Base-by-base conservation (phyloP, 306 rosid species). In the Acacia melanoxylon region DNA sequence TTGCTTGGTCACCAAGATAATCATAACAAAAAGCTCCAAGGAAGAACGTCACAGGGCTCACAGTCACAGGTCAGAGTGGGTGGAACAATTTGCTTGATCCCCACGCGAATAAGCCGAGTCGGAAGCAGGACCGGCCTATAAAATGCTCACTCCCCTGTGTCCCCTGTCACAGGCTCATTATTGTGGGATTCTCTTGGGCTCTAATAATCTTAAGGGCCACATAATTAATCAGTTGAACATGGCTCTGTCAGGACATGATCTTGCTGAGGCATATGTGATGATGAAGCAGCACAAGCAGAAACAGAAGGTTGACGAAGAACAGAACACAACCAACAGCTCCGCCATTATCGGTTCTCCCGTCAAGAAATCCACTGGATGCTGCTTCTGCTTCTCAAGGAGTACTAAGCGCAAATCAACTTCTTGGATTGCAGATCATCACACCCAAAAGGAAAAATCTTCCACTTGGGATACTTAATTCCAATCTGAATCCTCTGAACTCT, bases 1-100 rank as follows among this genome's bases (percentile, higher is more conserved):
- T 72, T 83, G 14, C 83, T 68, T 79, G 86, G 77, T 24, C 74
- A 3, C 37, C 86, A 86, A 79, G 88, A 48, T 24, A 59, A 24
- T 22, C 6, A 58, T 9, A 22, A 58, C 29, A 58, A 9, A 58
- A 3, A 10, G 22, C 24, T 52, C 27, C 63, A 56, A 56, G 25
- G 3, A n/a, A 56, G 63, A n/a, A 20, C 27, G 27, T n/a, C 27
- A n/a, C 63, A 56, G 29, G 1, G 58, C 14, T 13, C 5, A 11
- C 52, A 46, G 19, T 71, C 72, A 19, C 0, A 10, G 1, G 27
- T 72, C 59, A 72, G 22, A 25, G 40, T 45, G 1, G 3, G 29
- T 1, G 33, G 4, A 1, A 4, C 49, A 2, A 8, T 35, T 56
- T 56, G 22, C 68, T 56, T 75, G 78, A 37, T 75, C 78, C 52